Conservation (phyloP, 148 eudicot genomes). For the Rhododendron molle region DNA sequence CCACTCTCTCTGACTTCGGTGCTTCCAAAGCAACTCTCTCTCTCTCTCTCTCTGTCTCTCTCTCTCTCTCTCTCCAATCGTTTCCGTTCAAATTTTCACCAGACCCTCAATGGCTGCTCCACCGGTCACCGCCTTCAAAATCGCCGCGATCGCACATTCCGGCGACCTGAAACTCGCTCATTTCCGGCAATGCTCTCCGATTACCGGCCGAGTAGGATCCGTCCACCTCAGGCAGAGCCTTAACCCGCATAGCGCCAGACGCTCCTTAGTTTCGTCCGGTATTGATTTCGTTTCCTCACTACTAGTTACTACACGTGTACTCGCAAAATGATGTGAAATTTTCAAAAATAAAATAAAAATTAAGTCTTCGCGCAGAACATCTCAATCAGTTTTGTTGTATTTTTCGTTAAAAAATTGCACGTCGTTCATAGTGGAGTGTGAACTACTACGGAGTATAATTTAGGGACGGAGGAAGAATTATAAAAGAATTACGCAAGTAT, state of each 20-base stretch:
- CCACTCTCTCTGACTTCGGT: background rate
- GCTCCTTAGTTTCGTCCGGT: conserved; percentile 36
- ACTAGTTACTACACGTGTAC: background rate
- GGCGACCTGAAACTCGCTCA: conserved; percentile 27
- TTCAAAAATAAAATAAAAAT: too few species aligned
- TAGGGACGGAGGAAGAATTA: too few species aligned
- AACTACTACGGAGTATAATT: too few species aligned
- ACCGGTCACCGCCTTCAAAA: conserved; percentile 33
- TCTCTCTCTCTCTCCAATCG: background rate
- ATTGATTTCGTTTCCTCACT: background rate
- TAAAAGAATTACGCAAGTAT: too few species aligned
- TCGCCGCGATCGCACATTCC: conserved; percentile 23
- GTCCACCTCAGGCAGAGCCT: conserved; percentile 21
- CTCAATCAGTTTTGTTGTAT: too few species aligned
- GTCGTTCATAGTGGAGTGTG: too few species aligned
- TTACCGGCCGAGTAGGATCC: conserved; percentile 9
- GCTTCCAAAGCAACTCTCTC: conserved; percentile 8
- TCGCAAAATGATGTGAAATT: too few species aligned
- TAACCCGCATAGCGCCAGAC: conserved; percentile 12
- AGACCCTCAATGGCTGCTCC: conserved; percentile 28
- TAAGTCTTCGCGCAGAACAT: too few species aligned
- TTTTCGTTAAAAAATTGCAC: too few species aligned
- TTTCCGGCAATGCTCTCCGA: conserved; percentile 15
- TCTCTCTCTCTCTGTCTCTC: background rate
- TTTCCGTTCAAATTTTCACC: background rate